phyloP scores from a whole-genome alignment of 139 green algal genomes.

The Mychonastes homosphaera region DNA sequence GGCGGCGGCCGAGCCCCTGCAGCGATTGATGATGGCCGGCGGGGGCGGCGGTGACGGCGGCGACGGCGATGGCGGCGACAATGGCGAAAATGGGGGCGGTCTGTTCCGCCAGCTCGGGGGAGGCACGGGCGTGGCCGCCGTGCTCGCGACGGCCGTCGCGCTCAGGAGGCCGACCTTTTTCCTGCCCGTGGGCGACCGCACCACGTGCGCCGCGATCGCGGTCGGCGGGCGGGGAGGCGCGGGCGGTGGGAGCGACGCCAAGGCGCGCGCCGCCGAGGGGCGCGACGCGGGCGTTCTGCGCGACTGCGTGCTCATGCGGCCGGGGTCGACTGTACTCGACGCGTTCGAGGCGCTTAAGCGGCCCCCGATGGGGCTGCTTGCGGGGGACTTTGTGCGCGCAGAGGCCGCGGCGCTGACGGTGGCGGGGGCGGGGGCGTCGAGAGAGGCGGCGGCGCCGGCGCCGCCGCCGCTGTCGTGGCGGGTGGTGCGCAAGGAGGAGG shows the following conservation, averaged over 20 bases:
- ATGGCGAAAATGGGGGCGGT: background rate
- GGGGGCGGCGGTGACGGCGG: background rate
- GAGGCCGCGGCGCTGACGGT: constrained; percentile 29
- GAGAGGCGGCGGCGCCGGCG: constrained; percentile 8
- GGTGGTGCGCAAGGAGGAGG: constrained; percentile 35
- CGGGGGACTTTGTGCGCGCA: constrained; percentile 41
- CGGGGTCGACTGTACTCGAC: constrained; percentile 27
- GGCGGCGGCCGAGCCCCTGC: background rate
- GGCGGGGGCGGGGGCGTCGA: too few species aligned
- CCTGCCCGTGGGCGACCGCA: constrained; percentile 8
- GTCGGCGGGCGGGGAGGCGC: background rate
- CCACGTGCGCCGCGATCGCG: constrained; percentile 1
- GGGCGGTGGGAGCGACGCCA: constrained; percentile 19
- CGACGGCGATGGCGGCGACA: background rate
- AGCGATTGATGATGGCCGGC: too few species aligned
- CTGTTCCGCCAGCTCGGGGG: constrained; percentile 1
- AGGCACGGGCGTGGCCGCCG: constrained; percentile 9
- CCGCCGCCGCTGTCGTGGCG: constrained; percentile 3
- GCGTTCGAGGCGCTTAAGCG: constrained; percentile 30
- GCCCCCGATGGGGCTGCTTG: constrained; percentile 31
- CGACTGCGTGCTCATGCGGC: constrained; percentile 36
- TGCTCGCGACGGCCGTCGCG: constrained; percentile 9
- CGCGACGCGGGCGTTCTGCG: constrained; percentile 21
- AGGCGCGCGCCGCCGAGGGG: constrained; percentile 26
- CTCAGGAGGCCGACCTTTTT: constrained; percentile 4